Conservation (phyloP, 2,329 filamentous ascomycete species). For the Aspergillus tubingensis region DNA sequence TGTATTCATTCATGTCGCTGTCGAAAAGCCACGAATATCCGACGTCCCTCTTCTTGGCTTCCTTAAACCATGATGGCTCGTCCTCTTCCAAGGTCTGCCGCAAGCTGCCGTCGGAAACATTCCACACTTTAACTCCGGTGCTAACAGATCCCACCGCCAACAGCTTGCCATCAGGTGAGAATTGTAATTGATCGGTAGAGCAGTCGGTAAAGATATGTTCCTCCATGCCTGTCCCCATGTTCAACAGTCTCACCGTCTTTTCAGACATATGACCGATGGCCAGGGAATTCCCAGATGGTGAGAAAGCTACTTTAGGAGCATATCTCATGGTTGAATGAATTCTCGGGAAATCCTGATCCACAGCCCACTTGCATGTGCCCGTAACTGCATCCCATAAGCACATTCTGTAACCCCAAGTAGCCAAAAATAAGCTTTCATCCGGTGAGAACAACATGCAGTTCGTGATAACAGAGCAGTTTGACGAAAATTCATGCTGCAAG, state of each 20-base stretch:
- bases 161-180: too few species aligned
- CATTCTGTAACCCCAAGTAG: neutral
- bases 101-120: too few species aligned
- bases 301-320: neutral
- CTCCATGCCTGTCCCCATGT: neutral
- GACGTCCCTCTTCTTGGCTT: too few species aligned
- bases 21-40: too few species aligned
- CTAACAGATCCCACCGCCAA: too few species aligned
- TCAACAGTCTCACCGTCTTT: neutral
- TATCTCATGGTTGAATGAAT: too few species aligned
- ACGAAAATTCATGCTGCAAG: neutral
- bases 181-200: too few species aligned
- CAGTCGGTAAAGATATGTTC: neutral
- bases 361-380: neutral
- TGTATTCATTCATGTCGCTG: too few species aligned
- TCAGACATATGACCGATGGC: neutral
- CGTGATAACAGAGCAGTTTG: accelerated
- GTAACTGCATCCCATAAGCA: neutral
- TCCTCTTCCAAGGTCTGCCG: too few species aligned
- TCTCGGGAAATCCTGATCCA: too few species aligned
- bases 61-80: too few species aligned
- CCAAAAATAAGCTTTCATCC: neutral
- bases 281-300: neutral
- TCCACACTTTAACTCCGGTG: too few species aligned
- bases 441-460: neutral